Conservation (phyloP, 306 rosid genomes). For the Trichosanthes truncata region DNA sequence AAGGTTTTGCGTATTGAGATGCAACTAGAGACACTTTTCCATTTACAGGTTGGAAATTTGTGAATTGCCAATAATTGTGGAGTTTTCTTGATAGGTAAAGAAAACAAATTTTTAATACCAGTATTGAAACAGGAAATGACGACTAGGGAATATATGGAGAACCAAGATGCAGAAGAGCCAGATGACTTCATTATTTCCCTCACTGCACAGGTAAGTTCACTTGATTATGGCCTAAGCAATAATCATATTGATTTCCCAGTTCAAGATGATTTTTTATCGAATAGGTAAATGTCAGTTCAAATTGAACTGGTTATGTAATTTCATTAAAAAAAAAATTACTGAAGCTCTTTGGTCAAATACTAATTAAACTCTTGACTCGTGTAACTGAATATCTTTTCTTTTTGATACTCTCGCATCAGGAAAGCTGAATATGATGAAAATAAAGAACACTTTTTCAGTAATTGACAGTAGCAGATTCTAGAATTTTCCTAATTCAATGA, state of each 20-base stretch:
- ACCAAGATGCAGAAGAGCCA: conserved; percentile 99
- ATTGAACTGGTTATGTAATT: not conserved
- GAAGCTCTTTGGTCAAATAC: not conserved
- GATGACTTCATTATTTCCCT: conserved; percentile 92
- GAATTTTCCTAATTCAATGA: not conserved
- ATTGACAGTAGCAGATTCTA: not conserved
- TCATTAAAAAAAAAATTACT: not conserved
- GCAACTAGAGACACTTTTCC: conserved; percentile 91
- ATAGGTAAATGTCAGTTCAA: not conserved
- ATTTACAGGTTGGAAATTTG: conserved; percentile 70
- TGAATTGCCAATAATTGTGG: not conserved
- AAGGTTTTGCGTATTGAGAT: conserved; percentile 92
- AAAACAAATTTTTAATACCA: conserved; percentile 16
- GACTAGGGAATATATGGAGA: conserved; percentile 81
- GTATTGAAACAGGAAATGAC: conserved; percentile 74
- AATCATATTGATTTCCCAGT: not conserved
- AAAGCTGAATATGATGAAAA: not conserved
- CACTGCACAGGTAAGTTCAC: conserved; percentile 61
- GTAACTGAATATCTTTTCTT: not conserved
- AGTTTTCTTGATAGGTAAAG: not conserved
- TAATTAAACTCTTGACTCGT: not conserved
- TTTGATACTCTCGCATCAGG: not conserved
- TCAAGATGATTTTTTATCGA: not conserved
- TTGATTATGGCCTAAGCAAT: not conserved
- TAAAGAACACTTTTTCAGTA: not conserved